Evolutionary conservation across 257 asterid species (phyloP).

Genomic region (Solanum dulcamara): DNA sequence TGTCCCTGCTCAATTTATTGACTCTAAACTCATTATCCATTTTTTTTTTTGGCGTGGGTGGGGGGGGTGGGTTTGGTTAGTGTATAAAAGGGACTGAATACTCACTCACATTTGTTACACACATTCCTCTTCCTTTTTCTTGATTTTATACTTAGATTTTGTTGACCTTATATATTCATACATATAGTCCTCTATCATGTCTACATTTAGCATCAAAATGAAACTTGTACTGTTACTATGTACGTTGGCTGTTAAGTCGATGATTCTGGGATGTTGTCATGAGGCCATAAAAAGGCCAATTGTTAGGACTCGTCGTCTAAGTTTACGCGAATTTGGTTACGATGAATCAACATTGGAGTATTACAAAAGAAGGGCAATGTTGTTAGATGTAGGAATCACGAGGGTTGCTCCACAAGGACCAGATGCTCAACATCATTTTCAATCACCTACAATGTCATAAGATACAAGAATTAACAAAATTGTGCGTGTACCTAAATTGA

Average conservation of each 20-base stretch:
- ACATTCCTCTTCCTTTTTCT: background rate
- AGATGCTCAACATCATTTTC: slow-evolving; percentile 31
- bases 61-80: background rate
- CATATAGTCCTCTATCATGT: background rate
- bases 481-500: background rate
- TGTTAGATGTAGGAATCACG: slow-evolving; percentile 8
- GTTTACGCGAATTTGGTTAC: slow-evolving; percentile 14
- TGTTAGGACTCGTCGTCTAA: background rate
- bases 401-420: slow-evolving; percentile 39
- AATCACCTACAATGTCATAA: background rate
- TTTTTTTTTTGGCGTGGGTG: too few relatives aligned
- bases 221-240: background rate
- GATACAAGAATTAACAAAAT: background rate
- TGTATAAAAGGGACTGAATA: background rate
- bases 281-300: background rate
- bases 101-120: background rate
- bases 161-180: background rate
- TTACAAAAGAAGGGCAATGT: slow-evolving; percentile 21
- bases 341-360: slow-evolving; percentile 24
- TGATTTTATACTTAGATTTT: background rate
- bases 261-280: background rate
- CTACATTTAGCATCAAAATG: background rate
- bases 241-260: background rate
- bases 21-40: background rate
- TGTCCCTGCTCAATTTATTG: background rate